Evolutionary conservation across 352 stramenopile genomes (phyloP).

Genomic region (Phytophthora sansomeana): DNA sequence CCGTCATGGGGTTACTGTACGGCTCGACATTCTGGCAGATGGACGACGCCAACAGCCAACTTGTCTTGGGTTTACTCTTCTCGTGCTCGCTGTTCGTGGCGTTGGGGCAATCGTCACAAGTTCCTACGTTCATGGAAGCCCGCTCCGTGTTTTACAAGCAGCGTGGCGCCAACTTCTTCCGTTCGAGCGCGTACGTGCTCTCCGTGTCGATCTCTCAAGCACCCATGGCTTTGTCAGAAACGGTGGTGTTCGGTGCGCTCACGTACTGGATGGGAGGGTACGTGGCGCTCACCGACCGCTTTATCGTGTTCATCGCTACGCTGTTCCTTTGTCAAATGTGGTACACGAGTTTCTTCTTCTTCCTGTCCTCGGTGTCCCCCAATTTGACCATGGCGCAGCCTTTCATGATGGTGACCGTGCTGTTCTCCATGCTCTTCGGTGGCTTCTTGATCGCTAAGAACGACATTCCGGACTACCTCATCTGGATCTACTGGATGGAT

Average conservation of each 20-base stretch:
- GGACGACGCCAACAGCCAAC: constrained; percentile 55
- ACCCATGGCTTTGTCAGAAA: constrained; percentile 70
- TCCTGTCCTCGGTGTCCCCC: constrained; percentile 53
- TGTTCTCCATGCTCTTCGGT: constrained; percentile 77
- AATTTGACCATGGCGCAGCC: constrained; percentile 66
- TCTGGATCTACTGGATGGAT: constrained; percentile 83
- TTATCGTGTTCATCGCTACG: constrained; percentile 66
- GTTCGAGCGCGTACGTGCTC: constrained; percentile 82
- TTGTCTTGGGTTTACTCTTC: constrained; percentile 90
- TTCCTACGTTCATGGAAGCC: constrained; percentile 82
- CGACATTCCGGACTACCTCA: constrained; percentile 64
- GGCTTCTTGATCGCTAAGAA: constrained; percentile 70
- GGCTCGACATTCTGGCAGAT: constrained; percentile 74
- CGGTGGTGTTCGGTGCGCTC: constrained; percentile 81
- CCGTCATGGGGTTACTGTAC: constrained; percentile 73
- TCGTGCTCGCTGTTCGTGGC: constrained; percentile 88
- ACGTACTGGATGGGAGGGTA: constrained; percentile 92
- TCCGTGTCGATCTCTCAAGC: constrained; percentile 54
- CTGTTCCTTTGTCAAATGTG: constrained; percentile 74
- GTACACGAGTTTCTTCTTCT: constrained; percentile 79
- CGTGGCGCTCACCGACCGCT: constrained; percentile 43
- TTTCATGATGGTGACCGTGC: constrained; percentile 61
- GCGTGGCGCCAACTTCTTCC: constrained; percentile 88
- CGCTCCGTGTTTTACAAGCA: constrained; percentile 91
- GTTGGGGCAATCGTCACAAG: constrained; percentile 78